Evolutionary conservation across 176 grass and related monocot species (phyloP).

Genomic region (Coix lacrymajobi): DNA sequence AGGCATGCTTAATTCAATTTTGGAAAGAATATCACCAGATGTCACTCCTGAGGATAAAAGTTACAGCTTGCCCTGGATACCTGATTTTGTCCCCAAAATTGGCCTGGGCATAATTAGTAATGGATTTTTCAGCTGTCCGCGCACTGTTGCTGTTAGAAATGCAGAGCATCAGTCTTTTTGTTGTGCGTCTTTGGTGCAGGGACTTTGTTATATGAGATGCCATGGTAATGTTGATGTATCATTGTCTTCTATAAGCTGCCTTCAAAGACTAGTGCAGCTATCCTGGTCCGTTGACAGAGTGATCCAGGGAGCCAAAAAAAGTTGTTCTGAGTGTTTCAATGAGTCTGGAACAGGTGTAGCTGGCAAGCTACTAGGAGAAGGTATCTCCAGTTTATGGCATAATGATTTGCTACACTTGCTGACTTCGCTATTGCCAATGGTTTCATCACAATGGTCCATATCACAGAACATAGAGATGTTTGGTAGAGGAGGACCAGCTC

Average conservation of each 20-base stretch:
- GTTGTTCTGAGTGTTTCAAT: conserved; percentile 30
- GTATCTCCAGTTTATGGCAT: conserved; percentile 65
- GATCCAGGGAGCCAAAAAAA: conserved; percentile 48
- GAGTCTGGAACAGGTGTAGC: conserved; percentile 30
- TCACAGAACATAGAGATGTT: conserved; percentile 73
- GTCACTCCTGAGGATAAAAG: conserved; percentile 22
- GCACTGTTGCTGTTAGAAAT: conserved; percentile 6
- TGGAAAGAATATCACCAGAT: conserved; percentile 67
- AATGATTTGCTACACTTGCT: conserved; percentile 52
- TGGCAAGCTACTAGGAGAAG: conserved; percentile 73
- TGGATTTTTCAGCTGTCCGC: conserved; percentile 49
- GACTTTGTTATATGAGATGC: conserved; percentile 56
- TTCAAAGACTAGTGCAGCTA: conserved; percentile 67
- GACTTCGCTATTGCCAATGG: conserved; percentile 31
- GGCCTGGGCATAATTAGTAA: conserved; percentile 62
- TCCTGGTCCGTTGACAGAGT: conserved; percentile 54
- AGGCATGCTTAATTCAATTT: conserved; percentile 68
- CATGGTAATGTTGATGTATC: conserved; percentile 41
- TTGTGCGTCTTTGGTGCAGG: conserved; percentile 44
- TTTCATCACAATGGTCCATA: conserved; percentile 52
- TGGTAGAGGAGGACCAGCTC: conserved; percentile 87
- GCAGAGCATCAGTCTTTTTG: conserved; percentile 21
- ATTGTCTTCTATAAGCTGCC: conserved; percentile 72
- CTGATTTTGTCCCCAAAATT: conserved; percentile 84
- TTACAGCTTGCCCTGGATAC: conserved; percentile 61